Base-by-base conservation (phyloP, 331 rosid species). In the Spiraea crenata region DNA sequence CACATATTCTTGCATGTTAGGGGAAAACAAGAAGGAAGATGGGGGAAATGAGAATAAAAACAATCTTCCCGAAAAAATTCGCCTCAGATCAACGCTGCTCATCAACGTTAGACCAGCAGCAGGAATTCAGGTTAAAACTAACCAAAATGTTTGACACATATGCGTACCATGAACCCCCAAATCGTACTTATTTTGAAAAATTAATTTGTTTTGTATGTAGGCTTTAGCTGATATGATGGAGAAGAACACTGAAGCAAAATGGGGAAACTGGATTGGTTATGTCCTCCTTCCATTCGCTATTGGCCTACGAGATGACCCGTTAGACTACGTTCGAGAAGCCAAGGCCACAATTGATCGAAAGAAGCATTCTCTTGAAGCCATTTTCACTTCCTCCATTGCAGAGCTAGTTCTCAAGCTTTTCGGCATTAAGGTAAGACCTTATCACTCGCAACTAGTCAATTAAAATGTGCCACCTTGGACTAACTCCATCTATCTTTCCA, bases 281-380 rank as follows among this genome's bases (percentile, higher is more conserved):
- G 72, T 81, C 25, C 77, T 81, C 16, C 82, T 81, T 42, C 85
- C 82, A 3, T 81, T 77, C 67, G n/a, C 61, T 9, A 74, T 82
- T 48, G 77, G 56, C 4, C 19, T 82, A 19, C 57, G 67, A 37
- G 80, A 82, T 13, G 85, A 89, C 56, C 96, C 90, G 37, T 78
- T 89, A 57, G 84, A 83, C 58, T 78, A 87, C 65, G 57, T 89
- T 69, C 89, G 82, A 47, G 72, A 69, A 57, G 96, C 89, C 6
- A 89, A 89, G 83, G 57, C 79, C 58, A 80, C 65, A 49, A 60
- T 89, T 42, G 89, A 89, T 47, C 49, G 89, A 6, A 89, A 89
- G 81, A 89, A 87, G 70, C 86, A 85, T 72, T 87, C 96, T 42
- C 74, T 87, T 25, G 92, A 85, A 80, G 89, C 81, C 39, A 13